Conservation (phyloP, 1,284 basidiomycete species). For the Leccinum griseonigrum region DNA sequence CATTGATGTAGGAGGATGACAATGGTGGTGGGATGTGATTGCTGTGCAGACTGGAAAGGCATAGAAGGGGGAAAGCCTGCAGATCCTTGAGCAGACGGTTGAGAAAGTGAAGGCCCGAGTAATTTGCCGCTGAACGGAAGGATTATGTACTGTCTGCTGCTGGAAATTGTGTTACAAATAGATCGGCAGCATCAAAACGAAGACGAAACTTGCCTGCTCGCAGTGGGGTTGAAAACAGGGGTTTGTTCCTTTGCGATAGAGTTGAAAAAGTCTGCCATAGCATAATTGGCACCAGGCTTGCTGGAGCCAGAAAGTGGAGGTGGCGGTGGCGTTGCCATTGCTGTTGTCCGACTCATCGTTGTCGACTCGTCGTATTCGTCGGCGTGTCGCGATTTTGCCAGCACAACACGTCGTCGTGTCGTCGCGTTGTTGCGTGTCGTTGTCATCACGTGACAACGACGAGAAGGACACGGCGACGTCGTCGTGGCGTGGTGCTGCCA, state of each 20-base stretch:
- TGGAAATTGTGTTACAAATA: constrained; percentile 40
- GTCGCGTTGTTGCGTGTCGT: no score
- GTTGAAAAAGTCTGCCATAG: constrained; percentile 86
- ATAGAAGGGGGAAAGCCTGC: constrained; percentile 58
- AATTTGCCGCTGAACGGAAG: constrained; percentile 68
- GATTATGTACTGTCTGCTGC: constrained; percentile 69
- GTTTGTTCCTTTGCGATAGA: constrained; percentile 87
- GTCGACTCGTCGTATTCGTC: no score
- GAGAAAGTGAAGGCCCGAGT: constrained; percentile 38
- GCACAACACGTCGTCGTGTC: no score
- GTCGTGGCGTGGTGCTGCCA: no score
- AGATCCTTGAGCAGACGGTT: constrained; percentile 44
- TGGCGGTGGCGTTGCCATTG: constrained; percentile 9
- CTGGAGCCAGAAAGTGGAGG: constrained; percentile 23
- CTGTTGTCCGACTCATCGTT: no score
- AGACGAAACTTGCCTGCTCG: constrained; percentile 45
- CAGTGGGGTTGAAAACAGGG: constrained; percentile 68
- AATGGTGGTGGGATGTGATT: constrained; percentile 25
- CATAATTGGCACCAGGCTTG: constrained; percentile 34
- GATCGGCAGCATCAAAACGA: constrained; percentile 1
- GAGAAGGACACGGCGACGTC: no score
- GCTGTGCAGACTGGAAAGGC: constrained; percentile 36
- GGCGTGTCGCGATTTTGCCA: no score
- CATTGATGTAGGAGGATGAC: constrained; percentile 36
- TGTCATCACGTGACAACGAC: no score